These are phyloP conservation scores for Coemansia sp. DNA, from an alignment of 192 early-diverging fungal genomes.

Conservation along the genomic window DNA sequence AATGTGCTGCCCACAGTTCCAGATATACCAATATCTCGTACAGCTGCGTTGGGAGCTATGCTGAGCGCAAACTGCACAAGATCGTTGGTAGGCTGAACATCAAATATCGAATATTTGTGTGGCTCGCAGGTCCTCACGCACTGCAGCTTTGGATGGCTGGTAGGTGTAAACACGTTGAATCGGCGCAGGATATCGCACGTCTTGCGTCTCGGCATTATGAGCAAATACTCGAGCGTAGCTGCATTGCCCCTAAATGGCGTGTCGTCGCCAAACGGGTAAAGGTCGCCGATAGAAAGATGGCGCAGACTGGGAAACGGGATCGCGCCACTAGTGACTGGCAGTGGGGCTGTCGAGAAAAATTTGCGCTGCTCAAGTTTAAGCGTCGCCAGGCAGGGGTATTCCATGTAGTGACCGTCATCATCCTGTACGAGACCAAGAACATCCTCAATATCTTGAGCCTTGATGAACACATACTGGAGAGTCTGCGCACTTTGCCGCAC, in stretches of 20 bases:
- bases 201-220: background rate
- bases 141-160: background rate
- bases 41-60: background rate
- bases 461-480: background rate
- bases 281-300: background rate
- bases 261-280: constrained; percentile 19
- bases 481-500: background rate
- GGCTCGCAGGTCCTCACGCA: background rate
- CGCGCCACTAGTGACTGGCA: background rate
- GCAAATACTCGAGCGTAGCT: background rate
- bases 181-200: background rate
- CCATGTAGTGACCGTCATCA: background rate
- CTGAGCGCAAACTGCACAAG: background rate
- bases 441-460: background rate
- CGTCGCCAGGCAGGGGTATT: background rate
- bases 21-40: background rate
- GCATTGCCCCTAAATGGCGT: constrained; percentile 1
- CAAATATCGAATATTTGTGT: background rate
- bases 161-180: background rate
- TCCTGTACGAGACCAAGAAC: background rate
- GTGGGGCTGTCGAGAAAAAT: background rate
- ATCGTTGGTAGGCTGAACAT: background rate
- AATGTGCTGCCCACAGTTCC: background rate
- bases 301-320: constrained; percentile 7
- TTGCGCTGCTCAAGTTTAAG: background rate